Conservation (phyloP, 192 early-diverging fungal species). For the Coemansia sp. region DNA sequence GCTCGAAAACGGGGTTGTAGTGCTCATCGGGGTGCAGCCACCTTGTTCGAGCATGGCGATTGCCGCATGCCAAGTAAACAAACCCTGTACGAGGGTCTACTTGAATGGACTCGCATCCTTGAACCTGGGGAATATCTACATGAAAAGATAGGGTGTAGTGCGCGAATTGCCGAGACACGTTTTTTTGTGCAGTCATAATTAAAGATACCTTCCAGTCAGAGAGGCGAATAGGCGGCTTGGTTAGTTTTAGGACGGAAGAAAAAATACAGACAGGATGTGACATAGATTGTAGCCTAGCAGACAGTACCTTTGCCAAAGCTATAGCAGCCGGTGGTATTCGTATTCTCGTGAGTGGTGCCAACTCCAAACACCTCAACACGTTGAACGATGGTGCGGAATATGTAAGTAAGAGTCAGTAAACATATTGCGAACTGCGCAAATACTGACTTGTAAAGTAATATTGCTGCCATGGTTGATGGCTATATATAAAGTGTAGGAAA, state of each 20-base stretch:
- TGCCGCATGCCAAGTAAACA: conserved; percentile 62
- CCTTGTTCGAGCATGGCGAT: conserved; percentile 46
- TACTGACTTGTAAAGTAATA: conserved; percentile 17
- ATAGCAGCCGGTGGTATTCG: conserved; percentile 40
- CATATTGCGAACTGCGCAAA: conserved; percentile 35
- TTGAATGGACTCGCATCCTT: conserved; percentile 65
- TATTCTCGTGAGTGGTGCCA: conserved; percentile 28
- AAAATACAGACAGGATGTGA: background rate
- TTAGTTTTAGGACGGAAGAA: background rate
- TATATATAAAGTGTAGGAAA: background rate
- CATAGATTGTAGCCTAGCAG: background rate
- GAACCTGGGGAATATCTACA: conserved; percentile 40
- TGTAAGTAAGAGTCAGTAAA: conserved; percentile 25
- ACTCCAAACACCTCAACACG: conserved; percentile 45
- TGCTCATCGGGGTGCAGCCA: conserved; percentile 51
- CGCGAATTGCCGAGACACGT: background rate
- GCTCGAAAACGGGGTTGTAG: conserved; percentile 19
- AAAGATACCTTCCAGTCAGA: background rate
- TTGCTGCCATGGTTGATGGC: conserved; percentile 8
- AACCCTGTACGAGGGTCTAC: conserved; percentile 57
- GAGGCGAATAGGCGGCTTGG: background rate
- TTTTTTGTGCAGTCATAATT: background rate
- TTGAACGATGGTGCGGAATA: conserved; percentile 17
- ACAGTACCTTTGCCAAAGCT: conserved; percentile 51
- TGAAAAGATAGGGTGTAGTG: background rate